Conservation (phyloP, 805 yeast genomes). For the Sungouiozyma ichnusensis region DNA sequence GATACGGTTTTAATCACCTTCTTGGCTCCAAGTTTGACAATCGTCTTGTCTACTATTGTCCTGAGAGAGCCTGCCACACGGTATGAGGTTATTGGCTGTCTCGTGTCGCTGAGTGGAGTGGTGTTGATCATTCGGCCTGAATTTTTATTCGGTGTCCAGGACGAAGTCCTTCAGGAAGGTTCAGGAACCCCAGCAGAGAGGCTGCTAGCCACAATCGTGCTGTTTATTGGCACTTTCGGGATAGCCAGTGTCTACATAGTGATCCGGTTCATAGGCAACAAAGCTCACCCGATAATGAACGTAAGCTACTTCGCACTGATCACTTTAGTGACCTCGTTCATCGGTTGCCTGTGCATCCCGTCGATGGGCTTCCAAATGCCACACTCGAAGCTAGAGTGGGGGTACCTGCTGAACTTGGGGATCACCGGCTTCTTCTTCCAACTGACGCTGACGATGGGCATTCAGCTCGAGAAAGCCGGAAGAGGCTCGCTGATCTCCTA, state of each 20-base stretch:
- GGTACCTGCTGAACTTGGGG: slow-evolving; percentile 50
- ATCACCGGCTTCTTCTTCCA: slow-evolving; percentile 77
- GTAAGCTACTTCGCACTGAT: slow-evolving; percentile 67
- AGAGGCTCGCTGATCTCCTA: slow-evolving; percentile 67
- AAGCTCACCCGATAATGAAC: slow-evolving; percentile 70
- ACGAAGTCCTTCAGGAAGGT: background rate
- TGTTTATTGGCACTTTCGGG: slow-evolving; percentile 58
- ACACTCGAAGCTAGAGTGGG: slow-evolving; percentile 54
- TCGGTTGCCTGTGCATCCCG: slow-evolving; percentile 46
- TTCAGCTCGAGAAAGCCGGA: slow-evolving; percentile 71
- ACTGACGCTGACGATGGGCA: slow-evolving; percentile 66
- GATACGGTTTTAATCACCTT: slow-evolving; percentile 79
- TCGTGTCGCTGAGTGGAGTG: slow-evolving; percentile 65
- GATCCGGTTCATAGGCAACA: slow-evolving; percentile 62
- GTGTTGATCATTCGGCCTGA: slow-evolving; percentile 72
- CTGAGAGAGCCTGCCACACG: slow-evolving; percentile 56
- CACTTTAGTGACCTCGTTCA: slow-evolving; percentile 43
- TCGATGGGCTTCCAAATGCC: slow-evolving; percentile 53
- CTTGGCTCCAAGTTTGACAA: slow-evolving; percentile 66
- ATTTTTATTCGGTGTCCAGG: slow-evolving; percentile 45
- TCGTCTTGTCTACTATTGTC: slow-evolving; percentile 57
- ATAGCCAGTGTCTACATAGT: slow-evolving; percentile 60
- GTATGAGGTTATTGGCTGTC: slow-evolving; percentile 59
- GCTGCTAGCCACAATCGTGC: slow-evolving; percentile 51
- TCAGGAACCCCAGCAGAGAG: slow-evolving; percentile 41